These are phyloP conservation scores for Avena eriantha DNA, from an alignment of 176 grass and related monocot genomes.

Conservation along the genomic window DNA sequence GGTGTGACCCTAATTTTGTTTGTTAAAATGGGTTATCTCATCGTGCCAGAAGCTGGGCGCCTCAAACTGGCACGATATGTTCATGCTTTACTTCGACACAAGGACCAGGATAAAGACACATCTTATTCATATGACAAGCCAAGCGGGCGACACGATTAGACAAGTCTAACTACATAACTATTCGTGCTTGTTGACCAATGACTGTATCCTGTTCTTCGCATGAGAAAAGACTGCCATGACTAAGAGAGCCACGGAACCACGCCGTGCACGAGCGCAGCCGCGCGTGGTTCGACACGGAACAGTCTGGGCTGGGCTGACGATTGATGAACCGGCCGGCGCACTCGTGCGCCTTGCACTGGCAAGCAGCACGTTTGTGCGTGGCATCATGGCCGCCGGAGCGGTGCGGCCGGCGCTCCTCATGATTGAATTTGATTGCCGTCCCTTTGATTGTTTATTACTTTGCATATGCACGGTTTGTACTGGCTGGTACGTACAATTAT, in stretches of 20 bases:
- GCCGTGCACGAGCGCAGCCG: too few relatives aligned
- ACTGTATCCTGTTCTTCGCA: not conserved
- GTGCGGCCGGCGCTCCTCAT: not conserved
- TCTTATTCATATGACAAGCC: not conserved
- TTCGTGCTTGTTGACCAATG: not conserved
- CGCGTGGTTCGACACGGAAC: too few relatives aligned
- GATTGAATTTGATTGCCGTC: slow-evolving; percentile 10
- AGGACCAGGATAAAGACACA: not conserved
- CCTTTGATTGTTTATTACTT: slow-evolving; percentile 17
- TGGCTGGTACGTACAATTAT: not conserved
- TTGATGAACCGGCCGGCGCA: slow-evolving; percentile 3
- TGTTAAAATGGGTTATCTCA: not conserved
- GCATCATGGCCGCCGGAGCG: slow-evolving; percentile 14
- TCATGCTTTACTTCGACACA: not conserved
- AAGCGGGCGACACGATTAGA: not conserved
- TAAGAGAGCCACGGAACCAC: too few relatives aligned
- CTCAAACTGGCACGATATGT: slow-evolving; percentile 21
- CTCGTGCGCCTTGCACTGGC: not conserved
- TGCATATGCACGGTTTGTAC: not conserved
- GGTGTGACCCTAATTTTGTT: too few relatives aligned
- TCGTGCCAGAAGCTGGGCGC: not conserved
- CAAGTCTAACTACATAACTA: not conserved
- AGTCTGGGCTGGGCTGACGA: not conserved
- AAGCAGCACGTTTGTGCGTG: slow-evolving; percentile 9
- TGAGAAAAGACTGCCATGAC: not conserved